A percentile compares a stretch with the other conserved stretches of the same genome.
Conservation (phyloP, 2,329 filamentous ascomycete genomes). For the Pseudocercospora crystallina region DNA sequence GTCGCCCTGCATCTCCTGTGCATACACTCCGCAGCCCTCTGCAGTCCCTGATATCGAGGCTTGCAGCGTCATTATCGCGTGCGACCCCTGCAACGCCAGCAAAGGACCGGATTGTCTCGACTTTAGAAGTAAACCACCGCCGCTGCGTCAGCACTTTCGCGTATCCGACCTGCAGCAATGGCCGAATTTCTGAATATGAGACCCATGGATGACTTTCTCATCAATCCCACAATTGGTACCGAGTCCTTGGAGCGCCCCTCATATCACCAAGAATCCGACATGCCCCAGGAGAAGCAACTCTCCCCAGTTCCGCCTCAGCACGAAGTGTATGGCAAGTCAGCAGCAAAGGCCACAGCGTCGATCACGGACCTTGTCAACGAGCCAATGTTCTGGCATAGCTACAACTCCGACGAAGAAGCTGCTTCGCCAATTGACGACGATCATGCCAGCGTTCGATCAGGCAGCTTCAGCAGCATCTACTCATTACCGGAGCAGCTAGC, state of each 20-base stretch:
- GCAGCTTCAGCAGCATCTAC: constrained; percentile 13
- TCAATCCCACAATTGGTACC: constrained; percentile 19
- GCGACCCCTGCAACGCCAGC: constrained; percentile 7
- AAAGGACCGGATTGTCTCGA: constrained; percentile 7
- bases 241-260: neutral
- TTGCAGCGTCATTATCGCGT: constrained; percentile 25
- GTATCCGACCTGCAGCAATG: constrained; percentile 8
- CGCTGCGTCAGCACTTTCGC: neutral
- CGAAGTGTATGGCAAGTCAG: neutral
- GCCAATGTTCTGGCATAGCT: constrained; percentile 22
- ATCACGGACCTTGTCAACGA: constrained; percentile 13
- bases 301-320: neutral
- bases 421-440: constrained; percentile 28
- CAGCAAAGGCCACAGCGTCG: neutral
- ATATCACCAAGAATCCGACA: constrained; percentile 4
- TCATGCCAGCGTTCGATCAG: constrained; percentile 25
- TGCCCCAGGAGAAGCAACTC: constrained; percentile 8
- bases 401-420: constrained; percentile 33
- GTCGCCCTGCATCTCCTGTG: constrained; percentile 10
- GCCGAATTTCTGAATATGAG: constrained; percentile 12
- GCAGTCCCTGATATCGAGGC: constrained; percentile 20
- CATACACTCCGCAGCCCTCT: constrained; percentile 5
- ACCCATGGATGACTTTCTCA: constrained; percentile 25
- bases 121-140: constrained; percentile 4
- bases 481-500: constrained; percentile 26